Base-by-base conservation (phyloP, 108 stramenopile genomes). In the Hondaea fermentalgiana region DNA sequence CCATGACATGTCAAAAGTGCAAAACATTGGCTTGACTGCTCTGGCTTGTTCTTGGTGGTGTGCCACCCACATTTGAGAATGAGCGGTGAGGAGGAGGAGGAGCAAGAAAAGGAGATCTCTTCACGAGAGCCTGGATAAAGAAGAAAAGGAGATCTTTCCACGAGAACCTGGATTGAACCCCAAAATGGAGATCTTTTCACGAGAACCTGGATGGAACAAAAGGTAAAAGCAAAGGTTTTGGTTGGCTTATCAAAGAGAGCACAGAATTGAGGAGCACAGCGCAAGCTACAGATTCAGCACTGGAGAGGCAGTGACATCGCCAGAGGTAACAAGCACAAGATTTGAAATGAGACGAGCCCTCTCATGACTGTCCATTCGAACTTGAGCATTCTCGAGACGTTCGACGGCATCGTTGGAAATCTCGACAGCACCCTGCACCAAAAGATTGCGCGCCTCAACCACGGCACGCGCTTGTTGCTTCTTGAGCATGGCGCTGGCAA, bases 401-500 rank as follows among this genome's bases (percentile, higher is more conserved):
- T 83, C 25, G 5, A 83, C 76, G 2, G 76, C 76, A 35, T 83
- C 76, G 23, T 47, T 83, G 6, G 49, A 53, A 23, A 83, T 83
- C 23, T 53, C 76, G 12, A 83, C 76, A 57, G 57, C 57, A 25
- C 87, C 87, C 17, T 87, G 55, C 28, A 87, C 87, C 25, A 87
- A 16, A 0, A 58, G 53, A 8, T 87, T 23, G 28, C 87, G 87
- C 6, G 87, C 87, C 14, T 58, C 87, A 21, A 87, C 25, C 12
- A 87, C 25, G 14, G 87, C 87, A n/a, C 23, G n/a, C 12, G 87
- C 87, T 21, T 87, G 55, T 45, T 87, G 87, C 16, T 29, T 12
- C 87, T 87, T 87, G 57, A 87, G 87, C 87, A 87, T 87, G 0
- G 53, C 57, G 57, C 57, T 16, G 19, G 87, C 87, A 28, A 87